Base-by-base conservation (phyloP, 495 filamentous ascomycete genomes). In the Aspergillus cristatus region DNA sequence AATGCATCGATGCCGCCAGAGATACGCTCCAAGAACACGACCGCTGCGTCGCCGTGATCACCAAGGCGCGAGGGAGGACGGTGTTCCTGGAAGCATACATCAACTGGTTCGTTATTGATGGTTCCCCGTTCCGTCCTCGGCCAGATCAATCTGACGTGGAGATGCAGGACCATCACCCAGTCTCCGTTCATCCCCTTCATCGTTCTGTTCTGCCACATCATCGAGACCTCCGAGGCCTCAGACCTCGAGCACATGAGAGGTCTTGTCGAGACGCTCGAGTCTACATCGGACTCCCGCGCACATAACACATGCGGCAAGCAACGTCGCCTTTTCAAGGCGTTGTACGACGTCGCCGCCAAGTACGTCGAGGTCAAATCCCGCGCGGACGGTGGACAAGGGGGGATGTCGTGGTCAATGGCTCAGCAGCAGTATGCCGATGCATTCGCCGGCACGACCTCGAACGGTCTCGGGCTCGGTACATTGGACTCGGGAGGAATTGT, bases 201-300 rank as follows among this genome's bases (percentile, higher is more conserved):
- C 20, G 25, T 51, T 14, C 40, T 51, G 1, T 45, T 51, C 44
- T 51, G 44, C 44, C 34, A 51, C 31, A 41, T 40, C 20, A 41
- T 53, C 20, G 49, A 53, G 18, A 48, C 45, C 1, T 22, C 28
- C 13, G 36, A 46, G 0, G 33, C 29, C 2, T 28, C 32, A 6
- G 45, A 53, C 18, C 45, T 53, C 10, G 18, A 28, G 1, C 30
- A 25, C 25, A 37, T 53, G 33, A 26, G 28, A 14, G 26, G 17
- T 2, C 25, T 48, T 17, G 45, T 53, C 34, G 25, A 43, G 10
- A 26, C 40, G 13, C 39, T 53, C 18, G 29, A 46, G 18, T 42
- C 37, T 1, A 32, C 31, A 29, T 32, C 34, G 11, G 7, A 32
- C 28, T 15, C 31, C 13, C 2, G 16, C 13, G 7, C 17, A 17